phyloP scores from a whole-genome alignment of 139 green algal genomes.

The Coelastrella sp. region DNA sequence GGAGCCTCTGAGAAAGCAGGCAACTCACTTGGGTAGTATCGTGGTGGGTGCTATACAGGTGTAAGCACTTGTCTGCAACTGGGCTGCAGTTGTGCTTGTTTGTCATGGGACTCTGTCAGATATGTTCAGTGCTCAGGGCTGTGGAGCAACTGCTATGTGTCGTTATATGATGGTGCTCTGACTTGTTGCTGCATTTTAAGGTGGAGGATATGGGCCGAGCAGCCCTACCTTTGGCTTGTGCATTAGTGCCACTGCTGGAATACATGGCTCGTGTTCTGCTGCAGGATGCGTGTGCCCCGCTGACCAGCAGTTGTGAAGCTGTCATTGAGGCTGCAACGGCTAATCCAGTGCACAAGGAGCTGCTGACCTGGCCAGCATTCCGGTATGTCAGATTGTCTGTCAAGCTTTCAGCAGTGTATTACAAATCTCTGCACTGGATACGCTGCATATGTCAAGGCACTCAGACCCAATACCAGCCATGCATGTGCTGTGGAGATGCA shows the following conservation, averaged over 20 bases:
- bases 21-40: neutral
- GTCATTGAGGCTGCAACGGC: neutral
- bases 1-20: neutral
- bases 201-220: neutral
- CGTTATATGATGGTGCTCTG: too few relatives aligned
- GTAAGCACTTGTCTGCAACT: neutral
- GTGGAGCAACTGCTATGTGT: too few relatives aligned
- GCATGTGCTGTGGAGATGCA: too few relatives aligned
- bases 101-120: too few relatives aligned
- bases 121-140: too few relatives aligned
- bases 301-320: neutral
- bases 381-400: conserved; percentile 21
- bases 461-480: too few relatives aligned
- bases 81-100: neutral
- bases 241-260: neutral
- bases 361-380: neutral
- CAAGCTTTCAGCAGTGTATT: too few relatives aligned
- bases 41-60: too few relatives aligned
- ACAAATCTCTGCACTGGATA: too few relatives aligned
- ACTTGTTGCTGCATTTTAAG: neutral
- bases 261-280: conserved; percentile 7
- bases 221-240: neutral
- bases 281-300: conserved; percentile 21
- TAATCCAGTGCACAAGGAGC: conserved; percentile 31
- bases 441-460: too few relatives aligned